Evolutionary conservation across 1,139 yeast genomes (phyloP), one percentile per base, ranked within the genome.

Genomic region (Scheffersomyces illinoinensis): DNA sequence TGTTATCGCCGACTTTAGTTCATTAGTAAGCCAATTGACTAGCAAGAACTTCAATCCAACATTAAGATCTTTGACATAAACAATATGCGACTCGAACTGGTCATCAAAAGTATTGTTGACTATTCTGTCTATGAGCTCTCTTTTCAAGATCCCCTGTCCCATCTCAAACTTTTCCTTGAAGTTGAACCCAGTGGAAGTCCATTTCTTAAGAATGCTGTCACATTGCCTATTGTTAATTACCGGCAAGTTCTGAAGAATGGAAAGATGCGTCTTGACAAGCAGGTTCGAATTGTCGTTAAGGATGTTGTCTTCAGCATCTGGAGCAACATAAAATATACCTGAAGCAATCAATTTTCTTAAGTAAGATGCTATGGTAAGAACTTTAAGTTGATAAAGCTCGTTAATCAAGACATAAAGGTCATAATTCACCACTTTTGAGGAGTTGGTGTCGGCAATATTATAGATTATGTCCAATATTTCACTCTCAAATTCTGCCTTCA

Each of bases 271-370:
- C 50, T 75, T 71, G 14, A 82, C 62, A 69, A 72, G 62, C 61
- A 70, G 61, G 49, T 61, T 48, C 54, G 57, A 12, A 18, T 23
- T 26, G 47, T 26, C 53, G 8, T 20, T 53, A 33, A 46, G 43
- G 49, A 53, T 46, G n/a, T 53, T 53, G 26, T 56, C 60, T 19
- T 61, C 64, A 12, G 64, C 58, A 3, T 69, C 73, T 1, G 74
- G 74, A 4, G 79, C 74, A 7, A 83, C 69, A 69, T 89, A 91
- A 56, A 92, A 83, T 0, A 91, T 79, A 4, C 97, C 98, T 1
- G 96, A 88, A 4, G 97, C 92, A 56, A 93, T 92, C 48, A 92
- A 75, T 63, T 89, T 85, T 66, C 97, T 77, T 59, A 92, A 77
- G 66, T 92, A 93, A 0, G 91, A 83, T 0, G 93, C 87, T 2